phyloP scores from a whole-genome alignment of 257 asterid genomes.

The Petunia secreta region DNA sequence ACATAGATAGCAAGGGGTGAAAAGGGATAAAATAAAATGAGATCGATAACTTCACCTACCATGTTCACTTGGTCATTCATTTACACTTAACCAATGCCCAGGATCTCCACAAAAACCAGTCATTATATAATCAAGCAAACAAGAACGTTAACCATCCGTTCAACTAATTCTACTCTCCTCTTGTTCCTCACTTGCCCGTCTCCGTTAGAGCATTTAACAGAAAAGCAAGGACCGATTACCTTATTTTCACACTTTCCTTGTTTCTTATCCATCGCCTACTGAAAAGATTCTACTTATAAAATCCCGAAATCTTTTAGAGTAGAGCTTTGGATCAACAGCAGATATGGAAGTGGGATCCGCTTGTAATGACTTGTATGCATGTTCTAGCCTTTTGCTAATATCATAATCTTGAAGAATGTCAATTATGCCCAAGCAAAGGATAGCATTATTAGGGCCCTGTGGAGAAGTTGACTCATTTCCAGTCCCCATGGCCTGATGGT shows the following conservation, averaged over 20 bases:
- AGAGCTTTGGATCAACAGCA: slow-evolving; percentile 78
- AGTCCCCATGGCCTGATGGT: slow-evolving; percentile 7
- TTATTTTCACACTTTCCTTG: slow-evolving; percentile 9
- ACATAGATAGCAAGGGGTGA: slow-evolving; percentile 1
- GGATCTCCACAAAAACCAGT: slow-evolving; percentile 7
- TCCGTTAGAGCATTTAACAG: not conserved
- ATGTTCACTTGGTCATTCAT: not conserved
- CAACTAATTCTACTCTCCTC: slow-evolving; percentile 15
- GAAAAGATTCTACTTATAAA: slow-evolving; percentile 61
- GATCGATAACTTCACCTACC: not conserved
- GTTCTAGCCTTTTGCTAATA: slow-evolving; percentile 79
- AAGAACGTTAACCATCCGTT: not conserved
- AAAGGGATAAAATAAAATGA: slow-evolving; percentile 1
- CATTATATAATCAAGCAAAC: slow-evolving; percentile 20
- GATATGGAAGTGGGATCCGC: slow-evolving; percentile 68
- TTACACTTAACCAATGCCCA: slow-evolving; percentile 15
- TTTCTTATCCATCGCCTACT: slow-evolving; percentile 46
- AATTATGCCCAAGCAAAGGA: slow-evolving; percentile 79
- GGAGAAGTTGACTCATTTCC: slow-evolving; percentile 53
- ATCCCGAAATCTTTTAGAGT: slow-evolving; percentile 77
- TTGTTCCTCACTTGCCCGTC: slow-evolving; percentile 25
- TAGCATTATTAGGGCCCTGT: slow-evolving; percentile 49
- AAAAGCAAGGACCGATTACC: not conserved
- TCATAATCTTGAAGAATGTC: slow-evolving; percentile 85
- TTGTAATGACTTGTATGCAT: slow-evolving; percentile 78